Percentiles rank a stretch among this genome's conserved stretches.
These are phyloP conservation scores for Cerrena zonata DNA, from an alignment of 1,284 basidiomycete species.

Conservation along the genomic window DNA sequence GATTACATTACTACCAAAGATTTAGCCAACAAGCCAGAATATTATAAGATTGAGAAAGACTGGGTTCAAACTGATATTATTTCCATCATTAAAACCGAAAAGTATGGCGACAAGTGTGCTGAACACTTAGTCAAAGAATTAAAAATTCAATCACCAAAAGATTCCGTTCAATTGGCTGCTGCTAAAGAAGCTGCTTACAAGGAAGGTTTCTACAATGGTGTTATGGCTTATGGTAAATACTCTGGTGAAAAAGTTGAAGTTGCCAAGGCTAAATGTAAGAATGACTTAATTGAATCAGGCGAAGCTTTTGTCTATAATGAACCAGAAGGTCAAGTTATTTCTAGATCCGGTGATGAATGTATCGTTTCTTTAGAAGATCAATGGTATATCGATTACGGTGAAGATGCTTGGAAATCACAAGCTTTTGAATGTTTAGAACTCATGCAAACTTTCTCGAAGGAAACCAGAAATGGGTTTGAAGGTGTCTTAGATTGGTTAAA, in stretches of 20 bases:
- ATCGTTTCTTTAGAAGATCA: slow-evolving; percentile 98
- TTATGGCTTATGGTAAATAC: slow-evolving; percentile 85
- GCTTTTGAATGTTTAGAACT: slow-evolving; percentile 65
- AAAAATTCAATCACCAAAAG: slow-evolving; percentile 95
- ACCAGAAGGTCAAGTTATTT: slow-evolving; percentile 89
- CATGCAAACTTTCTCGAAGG: slow-evolving; percentile 27
- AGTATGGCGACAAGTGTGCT: slow-evolving; percentile 89
- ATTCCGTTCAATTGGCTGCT: slow-evolving; percentile 86
- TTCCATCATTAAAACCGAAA: slow-evolving; percentile 85
- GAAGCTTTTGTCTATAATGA: slow-evolving; percentile 91
- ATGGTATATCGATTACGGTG: slow-evolving; percentile 99
- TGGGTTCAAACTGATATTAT: slow-evolving; percentile 87
- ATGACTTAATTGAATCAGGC: slow-evolving; percentile 74
- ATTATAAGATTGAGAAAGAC: slow-evolving; percentile 88
- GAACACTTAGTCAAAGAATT: slow-evolving; percentile 80
- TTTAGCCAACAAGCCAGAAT: slow-evolving; percentile 93
- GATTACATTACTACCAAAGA: slow-evolving; percentile 90
- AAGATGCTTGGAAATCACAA: slow-evolving; percentile 79
- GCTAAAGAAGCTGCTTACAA: slow-evolving; percentile 98
- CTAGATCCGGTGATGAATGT: slow-evolving; percentile 90
- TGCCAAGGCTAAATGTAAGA: slow-evolving; percentile 85
- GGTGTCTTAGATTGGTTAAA: slow-evolving; percentile 92
- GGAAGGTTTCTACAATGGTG: slow-evolving; percentile 94
- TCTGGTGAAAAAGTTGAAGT: slow-evolving; percentile 85
- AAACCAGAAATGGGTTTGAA: slow-evolving; percentile 91